Conservation (phyloP, 2,329 filamentous ascomycete genomes). For the Alternaria arborescens region DNA sequence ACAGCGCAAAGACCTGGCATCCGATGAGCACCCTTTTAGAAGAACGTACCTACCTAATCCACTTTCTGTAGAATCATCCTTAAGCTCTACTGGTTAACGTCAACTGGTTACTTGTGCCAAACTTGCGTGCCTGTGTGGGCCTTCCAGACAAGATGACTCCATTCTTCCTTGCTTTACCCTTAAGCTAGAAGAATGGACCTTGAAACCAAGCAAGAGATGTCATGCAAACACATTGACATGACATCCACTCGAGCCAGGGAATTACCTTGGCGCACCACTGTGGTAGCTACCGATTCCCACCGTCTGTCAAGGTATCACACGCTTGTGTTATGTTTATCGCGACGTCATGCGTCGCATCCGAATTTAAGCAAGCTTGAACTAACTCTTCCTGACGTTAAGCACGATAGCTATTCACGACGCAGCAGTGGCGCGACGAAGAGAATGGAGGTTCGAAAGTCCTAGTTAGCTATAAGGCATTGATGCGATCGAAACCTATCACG, state of each 20-base stretch:
- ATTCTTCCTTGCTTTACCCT: not conserved
- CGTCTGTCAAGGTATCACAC: not conserved
- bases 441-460: not conserved
- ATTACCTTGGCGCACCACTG: not conserved
- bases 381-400: not conserved
- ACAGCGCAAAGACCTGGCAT: not conserved
- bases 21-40: not conserved
- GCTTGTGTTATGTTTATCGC: not conserved
- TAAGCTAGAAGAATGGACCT: not conserved
- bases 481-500: constrained; percentile 17
- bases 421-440: not conserved
- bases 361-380: not conserved
- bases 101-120: too few relatives aligned
- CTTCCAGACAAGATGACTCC: not conserved
- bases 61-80: not conserved
- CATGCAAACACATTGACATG: not conserved
- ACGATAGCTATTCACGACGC: not conserved
- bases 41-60: not conserved
- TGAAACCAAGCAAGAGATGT: not conserved
- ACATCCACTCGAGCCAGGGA: not conserved
- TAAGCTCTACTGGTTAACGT: not conserved
- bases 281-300: not conserved
- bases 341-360: not conserved
- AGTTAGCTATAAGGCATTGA: not conserved
- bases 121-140: not conserved